Evolutionary conservation across 2,329 filamentous ascomycete species (phyloP).

Genomic region (Helminthosporium solani): DNA sequence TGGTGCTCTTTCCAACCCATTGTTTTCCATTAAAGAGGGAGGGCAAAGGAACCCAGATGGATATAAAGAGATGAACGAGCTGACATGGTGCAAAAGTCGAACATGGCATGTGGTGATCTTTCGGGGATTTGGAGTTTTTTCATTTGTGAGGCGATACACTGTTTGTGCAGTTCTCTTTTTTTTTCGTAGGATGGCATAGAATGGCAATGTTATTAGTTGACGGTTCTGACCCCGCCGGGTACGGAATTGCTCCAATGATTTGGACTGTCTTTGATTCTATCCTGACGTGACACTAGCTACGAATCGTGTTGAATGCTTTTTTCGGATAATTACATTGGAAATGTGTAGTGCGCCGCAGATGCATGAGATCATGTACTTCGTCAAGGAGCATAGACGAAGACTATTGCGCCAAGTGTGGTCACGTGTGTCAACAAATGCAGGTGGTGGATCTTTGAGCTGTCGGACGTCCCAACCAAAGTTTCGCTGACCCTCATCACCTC

Average conservation of each 20-base stretch:
- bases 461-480: conserved; percentile 21
- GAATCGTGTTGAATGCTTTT: background rate
- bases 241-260: background rate
- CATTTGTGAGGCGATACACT: background rate
- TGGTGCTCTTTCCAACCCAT: background rate
- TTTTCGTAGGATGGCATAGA: background rate
- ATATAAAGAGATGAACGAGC: background rate
- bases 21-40: background rate
- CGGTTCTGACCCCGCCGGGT: background rate
- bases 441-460: background rate
- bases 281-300: background rate
- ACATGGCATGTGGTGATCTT: background rate
- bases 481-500: conserved; percentile 21
- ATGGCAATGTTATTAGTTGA: background rate
- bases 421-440: background rate
- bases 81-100: background rate
- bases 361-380: background rate
- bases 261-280: background rate
- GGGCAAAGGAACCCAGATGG: background rate
- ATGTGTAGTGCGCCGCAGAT: no score
- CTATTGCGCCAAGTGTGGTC: background rate
- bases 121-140: background rate
- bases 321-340: no score
- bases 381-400: background rate
- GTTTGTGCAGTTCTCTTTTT: background rate